Evolutionary conservation across 2,329 filamentous ascomycete genomes (phyloP), one percentile per base, ranked within the genome.

Genomic region (Stromatinia cepivora): DNA sequence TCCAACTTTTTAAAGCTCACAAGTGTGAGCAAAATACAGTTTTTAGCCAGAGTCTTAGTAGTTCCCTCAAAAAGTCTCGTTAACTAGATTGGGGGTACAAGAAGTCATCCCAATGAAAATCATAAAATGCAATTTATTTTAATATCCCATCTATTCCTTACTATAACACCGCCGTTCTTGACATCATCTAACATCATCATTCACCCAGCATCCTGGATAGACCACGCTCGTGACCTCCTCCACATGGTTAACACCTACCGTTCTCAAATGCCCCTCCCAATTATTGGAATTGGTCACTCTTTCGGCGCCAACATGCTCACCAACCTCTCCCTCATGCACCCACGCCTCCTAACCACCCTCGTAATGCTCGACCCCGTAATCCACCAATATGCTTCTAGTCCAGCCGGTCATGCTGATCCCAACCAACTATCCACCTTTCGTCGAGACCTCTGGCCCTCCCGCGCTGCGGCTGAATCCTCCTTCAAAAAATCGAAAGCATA

Each of bases 331-430:
- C 82, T 94, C 15, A 85, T 93, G 73, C 91, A 97, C 79, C 93
- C 94, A 1, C 90, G 93, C 10, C 87, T 97, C 28, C 84, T 97
- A 72, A 86, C 88, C 71, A 86, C 87, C 10, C 80, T 97, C 9
- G 83, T 97, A 57, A 85, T 97, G 45, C 82, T 97, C n/a, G 94
- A 97, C 77, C 93, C 94, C 0, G 91, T 95, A 71, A 90, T 97
- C 73, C 84, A 87, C 64, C 76, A 79, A 9, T 75, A 80, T 70
- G 79, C 82, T 79, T 82, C 84, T 74, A 74, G 79, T 75, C 36
- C 76, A 76, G 22, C 75, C 34, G 78, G 76, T 28, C 78, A 78
- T 45, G 75, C 77, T 34, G 76, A 78, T n/a, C 82, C 83, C 0
- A 87, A 87, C 5, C 81, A 84, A 68, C 82, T 88, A 34, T 96